phyloP scores from a whole-genome alignment of 345 rosid genomes.

The Boechera retrofracta region DNA sequence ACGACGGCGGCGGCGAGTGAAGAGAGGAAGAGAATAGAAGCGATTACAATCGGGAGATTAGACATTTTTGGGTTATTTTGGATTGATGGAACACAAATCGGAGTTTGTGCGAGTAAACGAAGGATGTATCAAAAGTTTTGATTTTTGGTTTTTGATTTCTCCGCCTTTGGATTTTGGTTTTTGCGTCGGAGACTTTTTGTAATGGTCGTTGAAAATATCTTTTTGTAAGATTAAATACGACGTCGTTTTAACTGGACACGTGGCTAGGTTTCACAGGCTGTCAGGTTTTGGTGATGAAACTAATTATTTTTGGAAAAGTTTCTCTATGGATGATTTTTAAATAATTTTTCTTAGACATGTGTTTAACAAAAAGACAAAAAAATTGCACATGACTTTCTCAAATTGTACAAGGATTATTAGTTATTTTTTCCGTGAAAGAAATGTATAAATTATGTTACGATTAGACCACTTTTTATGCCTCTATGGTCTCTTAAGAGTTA shows the following conservation, averaged over 20 bases:
- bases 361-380: background rate
- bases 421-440: background rate
- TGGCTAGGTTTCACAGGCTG: constrained; percentile 8
- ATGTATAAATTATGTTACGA: background rate
- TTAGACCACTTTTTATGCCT: background rate
- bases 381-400: background rate
- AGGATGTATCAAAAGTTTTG: constrained; percentile 10
- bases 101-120: background rate
- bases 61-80: constrained; percentile 17
- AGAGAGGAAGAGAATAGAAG: constrained; percentile 41
- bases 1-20: constrained; percentile 45
- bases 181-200: constrained; percentile 13
- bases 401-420: too few relatives aligned
- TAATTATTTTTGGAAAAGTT: constrained; percentile 21
- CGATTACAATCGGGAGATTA: constrained; percentile 14
- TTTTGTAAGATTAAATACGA: background rate
- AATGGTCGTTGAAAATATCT: constrained; percentile 24
- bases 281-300: background rate
- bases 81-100: background rate
- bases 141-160: background rate
- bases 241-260: constrained; percentile 26
- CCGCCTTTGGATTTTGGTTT: background rate
- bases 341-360: background rate
- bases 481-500: background rate
- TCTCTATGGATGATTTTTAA: background rate